Evolutionary conservation across 371 early-diverging fungal species (phyloP).

Genomic region (Actinomucor elegans): DNA sequence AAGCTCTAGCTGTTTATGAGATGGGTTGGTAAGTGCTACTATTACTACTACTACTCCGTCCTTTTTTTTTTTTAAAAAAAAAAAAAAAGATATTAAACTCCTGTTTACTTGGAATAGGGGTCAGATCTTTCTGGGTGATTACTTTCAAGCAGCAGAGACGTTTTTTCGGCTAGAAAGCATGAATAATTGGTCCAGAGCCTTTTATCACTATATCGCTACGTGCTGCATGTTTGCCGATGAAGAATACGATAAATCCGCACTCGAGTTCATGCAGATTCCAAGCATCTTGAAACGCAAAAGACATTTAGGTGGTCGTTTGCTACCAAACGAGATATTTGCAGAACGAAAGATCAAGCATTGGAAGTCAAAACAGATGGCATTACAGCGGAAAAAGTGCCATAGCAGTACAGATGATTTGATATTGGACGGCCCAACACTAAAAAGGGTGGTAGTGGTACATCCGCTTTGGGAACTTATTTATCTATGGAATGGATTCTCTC

Average conservation of each 20-base stretch:
- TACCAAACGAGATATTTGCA: slow-evolving; percentile 50
- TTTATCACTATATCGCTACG: slow-evolving; percentile 54
- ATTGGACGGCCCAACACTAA: slow-evolving; percentile 29
- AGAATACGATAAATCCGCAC: slow-evolving; percentile 48
- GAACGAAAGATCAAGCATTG: slow-evolving; percentile 45
- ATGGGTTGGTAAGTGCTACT: slow-evolving; percentile 46
- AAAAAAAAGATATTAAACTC: no score
- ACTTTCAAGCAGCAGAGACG: slow-evolving; percentile 50
- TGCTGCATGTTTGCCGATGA: slow-evolving; percentile 55
- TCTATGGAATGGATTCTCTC: slow-evolving; percentile 49
- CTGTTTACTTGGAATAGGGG: slow-evolving; percentile 28
- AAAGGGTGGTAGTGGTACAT: slow-evolving; percentile 34
- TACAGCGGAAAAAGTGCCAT: no score
- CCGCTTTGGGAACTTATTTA: slow-evolving; percentile 52
- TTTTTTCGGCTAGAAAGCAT: slow-evolving; percentile 50
- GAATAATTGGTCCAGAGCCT: slow-evolving; percentile 54
- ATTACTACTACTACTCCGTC: not conserved
- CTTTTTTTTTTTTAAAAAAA: not conserved
- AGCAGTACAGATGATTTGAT: not conserved
- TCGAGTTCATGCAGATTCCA: slow-evolving; percentile 46
- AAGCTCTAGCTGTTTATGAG: slow-evolving; percentile 46
- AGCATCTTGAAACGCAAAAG: slow-evolving; percentile 33
- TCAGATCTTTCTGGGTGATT: slow-evolving; percentile 51
- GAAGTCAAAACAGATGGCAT: slow-evolving; percentile 16
- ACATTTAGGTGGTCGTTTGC: slow-evolving; percentile 30